Evolutionary conservation across 2,329 filamentous ascomycete species (phyloP), one percentile per base, ranked within the genome.

Genomic region (Neofusicoccum kwambonambiense): DNA sequence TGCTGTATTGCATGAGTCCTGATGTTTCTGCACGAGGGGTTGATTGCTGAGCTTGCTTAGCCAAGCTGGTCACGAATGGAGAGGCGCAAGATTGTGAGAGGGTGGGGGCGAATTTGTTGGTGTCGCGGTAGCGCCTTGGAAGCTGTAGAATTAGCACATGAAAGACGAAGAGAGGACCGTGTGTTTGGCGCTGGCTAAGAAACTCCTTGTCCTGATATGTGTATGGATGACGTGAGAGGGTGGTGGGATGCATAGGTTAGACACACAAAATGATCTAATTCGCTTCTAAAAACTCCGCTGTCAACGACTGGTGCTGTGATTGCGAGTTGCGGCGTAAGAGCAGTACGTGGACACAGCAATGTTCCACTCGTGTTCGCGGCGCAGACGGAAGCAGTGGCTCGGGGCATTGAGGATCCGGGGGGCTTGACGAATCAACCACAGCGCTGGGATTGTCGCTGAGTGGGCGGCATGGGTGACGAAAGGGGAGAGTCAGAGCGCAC

Each of bases 61-160:
- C 19, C 56, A 47, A 37, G 56, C 42, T 34, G n/a, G 22, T 37
- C n/a, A 60, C 27, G 56, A 45, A 34, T n/a, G 56, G 42, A n/a
- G 56, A 45, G 56, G 56, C 56, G 56, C 56, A 60, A 60, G 27
- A 60, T 35, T 47, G 41, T 37, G 27, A 37, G 11, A 17, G 42
- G 11, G 41, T 27, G 45, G 15, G 19, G 34, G 44, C 15, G 58
- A 22, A 35, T 52, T 19, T 62, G 60, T n/a, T 37, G 49, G 34
- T 52, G 37, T 44, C 6, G 27, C 27, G 6, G 27, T 31, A 31
- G 27, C 27, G 27, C 27, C 27, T 31, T 31, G 44, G 19, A 45
- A 12, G 42, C 22, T 63, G 60, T 63, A 63, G 50, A 52, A 63
- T 45, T 63, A 63, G 56, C 42, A 45, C 27, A 47, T 12, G 47